Conservation (phyloP, 1,284 basidiomycete genomes). For the Cystobasidiaceae sp. region DNA sequence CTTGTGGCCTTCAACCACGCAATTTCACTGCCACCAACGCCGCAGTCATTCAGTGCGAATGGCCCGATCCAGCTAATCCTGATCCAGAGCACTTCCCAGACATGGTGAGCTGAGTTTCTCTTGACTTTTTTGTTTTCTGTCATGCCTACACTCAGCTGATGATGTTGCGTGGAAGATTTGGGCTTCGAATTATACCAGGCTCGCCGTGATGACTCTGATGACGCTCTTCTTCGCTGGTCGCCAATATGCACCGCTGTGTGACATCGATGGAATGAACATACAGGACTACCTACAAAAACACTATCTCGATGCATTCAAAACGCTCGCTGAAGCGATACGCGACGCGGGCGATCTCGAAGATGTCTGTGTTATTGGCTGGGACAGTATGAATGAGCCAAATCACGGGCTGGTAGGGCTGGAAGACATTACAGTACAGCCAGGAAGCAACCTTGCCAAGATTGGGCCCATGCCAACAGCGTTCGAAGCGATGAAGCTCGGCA, state of each 20-base stretch:
- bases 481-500: slow-evolving; percentile 77
- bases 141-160: too few species aligned
- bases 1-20: slow-evolving; percentile 83
- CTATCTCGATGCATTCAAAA: slow-evolving; percentile 69
- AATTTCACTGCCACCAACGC: slow-evolving; percentile 78
- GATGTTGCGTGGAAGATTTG: slow-evolving; percentile 55
- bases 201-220: slow-evolving; percentile 82
- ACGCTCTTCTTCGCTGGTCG: slow-evolving; percentile 91
- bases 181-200: slow-evolving; percentile 90
- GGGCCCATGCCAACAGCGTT: slow-evolving; percentile 80
- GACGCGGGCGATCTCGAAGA: slow-evolving; percentile 72
- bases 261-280: slow-evolving; percentile 87
- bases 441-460: slow-evolving; percentile 52
- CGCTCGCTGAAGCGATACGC: slow-evolving; percentile 66
- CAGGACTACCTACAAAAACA: slow-evolving; percentile 89
- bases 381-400: slow-evolving; percentile 89
- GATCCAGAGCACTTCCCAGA: slow-evolving; percentile 71
- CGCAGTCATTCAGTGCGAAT: slow-evolving; percentile 84
- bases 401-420: slow-evolving; percentile 76
- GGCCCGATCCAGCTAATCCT: slow-evolving; percentile 58
- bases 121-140: too few species aligned
- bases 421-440: slow-evolving; percentile 50
- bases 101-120: slow-evolving; percentile 54
- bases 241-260: slow-evolving; percentile 81
- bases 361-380: slow-evolving; percentile 90